Percentiles rank a stretch among this genome's conserved stretches.
Conservation (phyloP, 768 basidiomycete genomes). For the Boletus subcaerulescens region DNA sequence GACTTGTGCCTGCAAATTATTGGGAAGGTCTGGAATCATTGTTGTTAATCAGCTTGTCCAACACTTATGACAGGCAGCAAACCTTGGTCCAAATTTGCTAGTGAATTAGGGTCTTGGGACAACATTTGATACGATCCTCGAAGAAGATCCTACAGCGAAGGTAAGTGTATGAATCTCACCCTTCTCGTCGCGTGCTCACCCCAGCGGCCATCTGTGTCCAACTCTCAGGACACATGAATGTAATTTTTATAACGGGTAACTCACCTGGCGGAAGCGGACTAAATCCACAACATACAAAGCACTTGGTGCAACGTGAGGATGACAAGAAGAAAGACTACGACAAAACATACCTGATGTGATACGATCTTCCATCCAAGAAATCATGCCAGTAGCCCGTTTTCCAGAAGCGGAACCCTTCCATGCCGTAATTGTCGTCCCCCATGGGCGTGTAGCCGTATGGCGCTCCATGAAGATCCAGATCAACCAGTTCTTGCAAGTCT, state of each 20-base stretch:
- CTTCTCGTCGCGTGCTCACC: conserved; percentile 32
- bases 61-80: background rate
- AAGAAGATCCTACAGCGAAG: conserved; percentile 63
- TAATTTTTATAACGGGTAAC: background rate
- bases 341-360: conserved; percentile 84
- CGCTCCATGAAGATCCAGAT: conserved; percentile 86
- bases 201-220: conserved; percentile 51
- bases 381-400: conserved; percentile 96
- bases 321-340: background rate
- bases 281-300: conserved; percentile 96
- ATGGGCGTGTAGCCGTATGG: conserved; percentile 97
- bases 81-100: conserved; percentile 96
- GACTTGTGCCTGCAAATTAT: conserved; percentile 88
- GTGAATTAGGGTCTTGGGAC: conserved; percentile 90
- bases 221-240: background rate
- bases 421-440: conserved; percentile 92
- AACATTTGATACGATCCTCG: conserved; percentile 90
- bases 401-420: conserved; percentile 99
- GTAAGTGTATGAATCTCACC: background rate
- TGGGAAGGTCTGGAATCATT: conserved; percentile 73
- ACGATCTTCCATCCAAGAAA: conserved; percentile 76
- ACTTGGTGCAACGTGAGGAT: conserved; percentile 40
- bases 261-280: conserved; percentile 87
- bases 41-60: background rate
- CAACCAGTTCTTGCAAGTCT: conserved; percentile 94